Evolutionary conservation across 208 protist species (phyloP), one percentile per base, ranked within the genome.

Genomic region (Endotrypanum monterogeii): DNA sequence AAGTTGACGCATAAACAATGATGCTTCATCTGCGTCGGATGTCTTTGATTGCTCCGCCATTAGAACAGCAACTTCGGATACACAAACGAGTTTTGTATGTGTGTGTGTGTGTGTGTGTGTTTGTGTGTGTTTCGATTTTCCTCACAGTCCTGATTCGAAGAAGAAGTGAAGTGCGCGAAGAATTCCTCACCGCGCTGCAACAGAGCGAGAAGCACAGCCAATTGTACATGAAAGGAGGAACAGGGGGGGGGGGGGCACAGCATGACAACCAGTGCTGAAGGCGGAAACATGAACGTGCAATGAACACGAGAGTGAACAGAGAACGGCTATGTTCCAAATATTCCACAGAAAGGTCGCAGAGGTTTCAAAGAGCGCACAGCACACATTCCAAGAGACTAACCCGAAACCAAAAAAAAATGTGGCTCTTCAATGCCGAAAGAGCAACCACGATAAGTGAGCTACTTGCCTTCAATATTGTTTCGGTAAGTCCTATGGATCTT

Each of bases 1-100:
- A 32, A 94, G 72, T 54, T 89, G 71, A 16, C 78, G 78, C 60
- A 71, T 74, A 5, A 89, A 20, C 28, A 58, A 65, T 7, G 61
- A 46, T 57, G 78, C 71, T 41, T 82, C 80, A 28, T 71, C 50
- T 32, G 71, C 62, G 39, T n/a, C 32, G 9, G 51, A 12, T 11
- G 48, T 16, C n/a, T 6, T 39, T 20, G 67, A 18, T 35, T 69
- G 74, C 6, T 57, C 32, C 16, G 67, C 14, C 78, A 82, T 76
- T 23, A 25, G 18, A 16, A 23, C 23, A 65, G 28, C 20, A 20
- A 35, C 60, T 48, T 48, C 12, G 60, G 7, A 20, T 46, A 20
- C 32, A 41, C 23, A 23, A 44, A 5, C 25, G 14, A 11, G 28
- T 35, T 25, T 52, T n/a, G n/a, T n/a, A n/a, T n/a, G n/a, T n/a